phyloP scores from a whole-genome alignment of 2,329 filamentous ascomycete genomes.

The Scedosporium minutisporum region DNA sequence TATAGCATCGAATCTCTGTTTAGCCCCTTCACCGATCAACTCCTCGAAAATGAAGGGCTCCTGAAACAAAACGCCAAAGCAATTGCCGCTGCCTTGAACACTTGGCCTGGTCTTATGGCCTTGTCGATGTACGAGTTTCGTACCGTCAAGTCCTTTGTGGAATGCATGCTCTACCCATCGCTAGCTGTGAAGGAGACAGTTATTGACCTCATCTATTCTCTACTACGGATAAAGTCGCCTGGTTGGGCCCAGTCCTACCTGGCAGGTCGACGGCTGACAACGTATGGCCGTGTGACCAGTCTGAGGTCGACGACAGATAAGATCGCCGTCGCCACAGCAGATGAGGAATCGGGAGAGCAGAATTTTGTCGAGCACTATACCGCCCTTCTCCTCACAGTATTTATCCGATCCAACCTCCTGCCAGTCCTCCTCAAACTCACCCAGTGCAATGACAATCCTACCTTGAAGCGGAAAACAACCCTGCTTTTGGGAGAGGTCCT shows the following conservation, averaged over 20 bases:
- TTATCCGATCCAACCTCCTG: slow-evolving; percentile 72
- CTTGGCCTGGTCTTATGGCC: slow-evolving; percentile 85
- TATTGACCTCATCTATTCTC: slow-evolving; percentile 72
- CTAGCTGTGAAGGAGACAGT: slow-evolving; percentile 60
- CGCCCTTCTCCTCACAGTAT: slow-evolving; percentile 72
- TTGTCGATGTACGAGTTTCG: slow-evolving; percentile 83
- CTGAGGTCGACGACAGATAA: slow-evolving; percentile 54
- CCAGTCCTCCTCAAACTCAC: slow-evolving; percentile 53
- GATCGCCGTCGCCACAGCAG: slow-evolving; percentile 42
- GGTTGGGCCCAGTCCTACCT: slow-evolving; percentile 95
- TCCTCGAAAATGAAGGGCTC: slow-evolving; percentile 46
- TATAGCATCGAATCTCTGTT: slow-evolving; percentile 86
- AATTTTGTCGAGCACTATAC: slow-evolving; percentile 94
- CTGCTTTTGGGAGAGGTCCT: slow-evolving; percentile 84
- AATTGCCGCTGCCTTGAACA: slow-evolving; percentile 83
- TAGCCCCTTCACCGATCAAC: slow-evolving; percentile 82
- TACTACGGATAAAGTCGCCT: slow-evolving; percentile 81
- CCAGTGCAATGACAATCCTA: slow-evolving; percentile 56
- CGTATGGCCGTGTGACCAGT: slow-evolving; percentile 88
- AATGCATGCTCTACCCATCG: slow-evolving; percentile 51
- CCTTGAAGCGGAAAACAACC: slow-evolving; percentile 78
- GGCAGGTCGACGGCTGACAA: slow-evolving; percentile 83
- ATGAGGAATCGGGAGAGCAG: slow-evolving; percentile 62
- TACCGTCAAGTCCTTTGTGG: slow-evolving; percentile 68
- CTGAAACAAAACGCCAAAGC: slow-evolving; percentile 84